Evolutionary conservation across 2,329 filamentous ascomycete genomes (phyloP).

Genomic region (Aspergillus fructus): DNA sequence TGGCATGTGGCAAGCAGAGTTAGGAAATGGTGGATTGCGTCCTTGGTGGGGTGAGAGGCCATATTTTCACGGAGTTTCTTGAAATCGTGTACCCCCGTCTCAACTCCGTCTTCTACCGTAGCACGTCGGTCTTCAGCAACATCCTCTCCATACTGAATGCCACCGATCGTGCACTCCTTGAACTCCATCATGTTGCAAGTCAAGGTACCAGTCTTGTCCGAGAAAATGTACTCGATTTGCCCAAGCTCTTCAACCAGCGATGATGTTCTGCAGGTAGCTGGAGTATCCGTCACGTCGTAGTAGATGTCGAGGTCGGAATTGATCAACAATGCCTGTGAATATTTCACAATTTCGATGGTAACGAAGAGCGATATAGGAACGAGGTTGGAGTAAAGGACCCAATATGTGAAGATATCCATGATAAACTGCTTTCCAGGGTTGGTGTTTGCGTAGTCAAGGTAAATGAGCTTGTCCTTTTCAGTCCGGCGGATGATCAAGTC

Average conservation of each 20-base stretch:
- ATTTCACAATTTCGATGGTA: conserved; percentile 96
- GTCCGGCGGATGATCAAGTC: conserved; percentile 77
- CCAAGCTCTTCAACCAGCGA: conserved; percentile 95
- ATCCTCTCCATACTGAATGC: conserved; percentile 89
- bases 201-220: conserved; percentile 93
- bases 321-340: conserved; percentile 96
- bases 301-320: conserved; percentile 98
- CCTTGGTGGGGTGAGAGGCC: conserved; percentile 56
- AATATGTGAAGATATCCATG: conserved; percentile 94
- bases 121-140: conserved; percentile 87
- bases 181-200: conserved; percentile 99
- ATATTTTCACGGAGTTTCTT: conserved; percentile 71
- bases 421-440: conserved; percentile 79
- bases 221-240: conserved; percentile 98
- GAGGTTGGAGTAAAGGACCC: conserved; percentile 94
- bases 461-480: conserved; percentile 62
- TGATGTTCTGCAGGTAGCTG: conserved; percentile 92
- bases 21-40: conserved; percentile 80
- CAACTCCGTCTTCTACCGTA: conserved; percentile 72
- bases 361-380: conserved; percentile 98
- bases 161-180: conserved; percentile 88
- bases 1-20: conserved; percentile 86
- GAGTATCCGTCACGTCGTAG: conserved; percentile 91
- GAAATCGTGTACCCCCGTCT: conserved; percentile 82
- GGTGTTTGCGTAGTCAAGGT: conserved; percentile 67